Conservation (phyloP, 2,329 filamentous ascomycete species). For the Neonectria hederae region DNA sequence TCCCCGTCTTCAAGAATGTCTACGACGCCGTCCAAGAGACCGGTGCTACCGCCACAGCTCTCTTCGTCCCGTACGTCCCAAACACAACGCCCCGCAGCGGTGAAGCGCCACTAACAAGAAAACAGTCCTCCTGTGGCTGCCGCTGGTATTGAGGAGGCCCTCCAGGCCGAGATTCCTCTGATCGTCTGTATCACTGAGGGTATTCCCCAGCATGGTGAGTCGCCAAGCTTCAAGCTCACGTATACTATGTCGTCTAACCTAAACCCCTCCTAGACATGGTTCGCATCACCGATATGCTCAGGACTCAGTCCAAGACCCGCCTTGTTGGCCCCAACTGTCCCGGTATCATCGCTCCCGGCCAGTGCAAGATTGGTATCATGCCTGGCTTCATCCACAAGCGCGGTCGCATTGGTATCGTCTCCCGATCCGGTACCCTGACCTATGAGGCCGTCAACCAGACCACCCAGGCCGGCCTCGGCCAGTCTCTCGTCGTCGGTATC, state of each 20-base stretch:
- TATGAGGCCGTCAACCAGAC: conserved; percentile 99
- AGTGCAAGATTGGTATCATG: conserved; percentile 99
- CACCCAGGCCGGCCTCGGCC: conserved; percentile 93
- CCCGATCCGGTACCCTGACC: conserved; percentile 95
- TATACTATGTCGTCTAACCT: conserved; percentile 25
- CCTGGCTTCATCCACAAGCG: conserved; percentile 99
- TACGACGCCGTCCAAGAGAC: conserved; percentile 88
- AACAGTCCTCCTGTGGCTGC: conserved; percentile 88
- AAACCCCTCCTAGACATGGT: conserved; percentile 81
- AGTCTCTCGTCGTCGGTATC: conserved; percentile 98
- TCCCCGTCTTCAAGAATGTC: conserved; percentile 93
- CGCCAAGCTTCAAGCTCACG: conserved; percentile 15
- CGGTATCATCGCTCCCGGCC: conserved; percentile 91
- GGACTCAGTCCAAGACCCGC: conserved; percentile 96
- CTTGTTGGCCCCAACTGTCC: conserved; percentile 98
- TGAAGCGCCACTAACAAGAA: conserved; percentile 20
- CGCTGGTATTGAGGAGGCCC: conserved; percentile 95
- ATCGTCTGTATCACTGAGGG: conserved; percentile 98
- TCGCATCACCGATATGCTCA: conserved; percentile 96
- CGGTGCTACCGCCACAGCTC: conserved; percentile 88
- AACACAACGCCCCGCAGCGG: conserved; percentile 13
- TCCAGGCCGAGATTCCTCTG: conserved; percentile 90
- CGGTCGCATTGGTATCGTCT: conserved; percentile 98
- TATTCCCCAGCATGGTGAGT: conserved; percentile 92
- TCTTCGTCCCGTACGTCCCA: conserved; percentile 87